These are phyloP conservation scores for Pseudoturritis turrita DNA, from an alignment of 345 rosid species.

Conservation along the genomic window DNA sequence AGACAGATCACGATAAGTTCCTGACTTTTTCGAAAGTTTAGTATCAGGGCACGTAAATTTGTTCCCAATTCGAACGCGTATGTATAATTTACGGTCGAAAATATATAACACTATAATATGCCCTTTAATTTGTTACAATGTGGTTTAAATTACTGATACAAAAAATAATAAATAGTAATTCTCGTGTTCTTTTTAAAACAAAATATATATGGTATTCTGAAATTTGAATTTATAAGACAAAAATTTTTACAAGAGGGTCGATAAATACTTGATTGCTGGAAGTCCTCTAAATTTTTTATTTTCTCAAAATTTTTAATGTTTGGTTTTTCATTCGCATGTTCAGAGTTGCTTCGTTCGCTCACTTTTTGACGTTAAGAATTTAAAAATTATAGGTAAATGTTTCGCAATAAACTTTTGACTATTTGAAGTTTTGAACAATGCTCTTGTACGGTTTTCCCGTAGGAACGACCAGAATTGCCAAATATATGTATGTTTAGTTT, in stretches of 20 bases:
- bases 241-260: too few relatives aligned
- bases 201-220: background rate
- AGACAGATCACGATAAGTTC: background rate
- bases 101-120: background rate
- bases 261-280: background rate
- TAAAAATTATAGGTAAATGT: background rate
- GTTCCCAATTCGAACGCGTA: background rate
- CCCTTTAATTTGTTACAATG: background rate
- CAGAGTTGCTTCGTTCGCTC: slow-evolving; percentile 11
- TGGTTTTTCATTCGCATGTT: slow-evolving; percentile 2
- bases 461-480: slow-evolving; percentile 12
- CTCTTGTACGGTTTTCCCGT: slow-evolving; percentile 5
- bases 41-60: background rate
- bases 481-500: slow-evolving; percentile 23
- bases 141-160: background rate
- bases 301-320: background rate
- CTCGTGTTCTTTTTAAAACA: too few relatives aligned
- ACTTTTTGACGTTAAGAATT: slow-evolving; percentile 19
- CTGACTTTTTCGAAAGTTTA: background rate
- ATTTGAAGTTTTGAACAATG: background rate
- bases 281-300: background rate
- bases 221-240: background rate
- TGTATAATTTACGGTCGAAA: background rate
- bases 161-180: background rate
- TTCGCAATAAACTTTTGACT: slow-evolving; percentile 21